phyloP scores from a whole-genome alignment of 345 rosid species.

The Eucalyptus grandis region DNA sequence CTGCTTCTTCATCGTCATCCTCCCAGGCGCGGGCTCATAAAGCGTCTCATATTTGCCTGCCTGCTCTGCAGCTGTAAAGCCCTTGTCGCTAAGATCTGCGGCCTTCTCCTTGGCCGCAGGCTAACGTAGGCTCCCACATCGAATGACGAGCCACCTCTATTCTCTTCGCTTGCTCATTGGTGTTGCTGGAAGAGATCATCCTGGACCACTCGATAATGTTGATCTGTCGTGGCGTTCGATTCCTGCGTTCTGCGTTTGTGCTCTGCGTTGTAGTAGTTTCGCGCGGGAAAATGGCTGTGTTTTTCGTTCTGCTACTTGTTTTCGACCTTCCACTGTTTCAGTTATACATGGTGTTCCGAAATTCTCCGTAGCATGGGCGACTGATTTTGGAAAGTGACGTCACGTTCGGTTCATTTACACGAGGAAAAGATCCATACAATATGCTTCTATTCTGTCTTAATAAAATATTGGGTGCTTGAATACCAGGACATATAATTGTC shows the following conservation, averaged over 20 bases:
- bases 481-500: too few species aligned
- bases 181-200: neutral
- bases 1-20: neutral
- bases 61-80: neutral
- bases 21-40: neutral
- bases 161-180: neutral
- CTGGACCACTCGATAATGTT: neutral
- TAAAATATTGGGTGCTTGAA: too few species aligned
- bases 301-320: neutral
- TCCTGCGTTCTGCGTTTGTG: neutral
- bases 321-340: neutral
- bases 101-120: neutral
- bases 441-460: too few species aligned
- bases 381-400: too few species aligned
- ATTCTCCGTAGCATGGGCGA: neutral
- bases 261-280: neutral
- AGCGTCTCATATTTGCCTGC: neutral
- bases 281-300: neutral
- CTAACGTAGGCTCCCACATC: neutral
- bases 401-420: rapidly evolving
- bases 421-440: too few species aligned
- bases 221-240: neutral
- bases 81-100: neutral
- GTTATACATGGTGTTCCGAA: rapidly evolving
- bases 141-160: neutral